Conservation (phyloP, 805 yeast species). For the Starmerella sirachaensis region DNA sequence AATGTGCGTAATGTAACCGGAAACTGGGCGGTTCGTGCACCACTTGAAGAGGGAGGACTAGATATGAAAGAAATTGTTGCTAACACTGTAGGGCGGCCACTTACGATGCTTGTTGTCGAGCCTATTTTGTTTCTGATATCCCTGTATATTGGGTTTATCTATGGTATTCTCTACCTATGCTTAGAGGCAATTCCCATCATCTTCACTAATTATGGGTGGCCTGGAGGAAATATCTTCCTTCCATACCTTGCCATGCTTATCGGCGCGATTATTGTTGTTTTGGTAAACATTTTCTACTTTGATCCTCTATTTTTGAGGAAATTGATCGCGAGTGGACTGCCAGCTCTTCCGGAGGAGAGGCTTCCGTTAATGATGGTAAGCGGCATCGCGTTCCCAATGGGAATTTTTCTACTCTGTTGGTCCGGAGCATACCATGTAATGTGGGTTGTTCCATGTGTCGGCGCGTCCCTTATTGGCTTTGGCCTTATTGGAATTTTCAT, state of each 20-base stretch:
- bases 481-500: constrained; percentile 60
- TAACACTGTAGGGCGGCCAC: constrained; percentile 25
- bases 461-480: constrained; percentile 52
- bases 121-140: constrained; percentile 31
- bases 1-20: constrained; percentile 54
- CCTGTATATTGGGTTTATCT: constrained; percentile 32
- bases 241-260: constrained; percentile 71
- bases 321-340: constrained; percentile 38
- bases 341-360: constrained; percentile 69
- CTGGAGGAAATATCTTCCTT: constrained; percentile 51
- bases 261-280: constrained; percentile 54
- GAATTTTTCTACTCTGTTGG: constrained; percentile 83
- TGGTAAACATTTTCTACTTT: constrained; percentile 35
- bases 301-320: constrained; percentile 44
- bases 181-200: constrained; percentile 32
- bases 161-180: constrained; percentile 32
- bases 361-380: constrained; percentile 66
- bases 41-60: constrained; percentile 35
- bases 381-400: constrained; percentile 56
- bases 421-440: constrained; percentile 66
- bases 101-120: constrained; percentile 29
- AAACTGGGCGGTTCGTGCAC: constrained; percentile 73
- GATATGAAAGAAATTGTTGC: constrained; percentile 32
- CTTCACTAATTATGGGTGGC: constrained; percentile 43
- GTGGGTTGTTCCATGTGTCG: constrained; percentile 69